Conservation (phyloP, 148 eudicot species). For the Diospyros kaki region DNA sequence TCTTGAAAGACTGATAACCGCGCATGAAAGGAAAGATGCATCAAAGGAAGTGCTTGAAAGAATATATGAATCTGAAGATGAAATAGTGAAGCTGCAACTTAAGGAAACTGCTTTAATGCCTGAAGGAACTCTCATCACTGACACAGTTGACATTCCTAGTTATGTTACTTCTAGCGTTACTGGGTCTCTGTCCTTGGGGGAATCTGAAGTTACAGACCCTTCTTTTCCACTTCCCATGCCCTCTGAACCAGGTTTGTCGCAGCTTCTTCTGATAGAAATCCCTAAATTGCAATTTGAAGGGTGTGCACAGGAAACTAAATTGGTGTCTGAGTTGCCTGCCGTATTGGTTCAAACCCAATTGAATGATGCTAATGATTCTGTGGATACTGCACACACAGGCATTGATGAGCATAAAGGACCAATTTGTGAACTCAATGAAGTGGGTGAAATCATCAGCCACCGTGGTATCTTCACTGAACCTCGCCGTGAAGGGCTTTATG, state of each 20-base stretch:
- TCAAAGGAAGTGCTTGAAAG: conserved; percentile 26
- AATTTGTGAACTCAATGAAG: conserved; percentile 20
- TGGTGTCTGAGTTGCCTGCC: conserved; percentile 19
- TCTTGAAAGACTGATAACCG: conserved; percentile 19
- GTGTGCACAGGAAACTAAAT: conserved; percentile 28
- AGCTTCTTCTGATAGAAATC: conserved; percentile 19
- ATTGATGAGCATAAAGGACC: conserved; percentile 19
- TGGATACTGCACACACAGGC: conserved; percentile 9
- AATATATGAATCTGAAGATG: conserved; percentile 12
- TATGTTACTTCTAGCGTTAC: conserved; percentile 20
- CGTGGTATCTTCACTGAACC: conserved; percentile 21
- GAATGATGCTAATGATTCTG: conserved; percentile 24
- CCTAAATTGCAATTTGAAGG: conserved; percentile 15
- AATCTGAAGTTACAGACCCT: conserved; percentile 20
- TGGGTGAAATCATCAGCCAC: conserved; percentile 20
- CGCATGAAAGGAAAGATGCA: conserved; percentile 13
- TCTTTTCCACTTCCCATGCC: conserved; percentile 21
- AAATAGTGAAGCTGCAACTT: conserved; percentile 13
- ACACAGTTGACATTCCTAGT: conserved; percentile 17
- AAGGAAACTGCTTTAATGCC: conserved; percentile 23
- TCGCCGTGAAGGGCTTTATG: conserved; percentile 50
- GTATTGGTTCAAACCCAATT: conserved; percentile 19
- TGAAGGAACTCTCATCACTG: conserved; percentile 23
- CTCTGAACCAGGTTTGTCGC: conserved; percentile 23
- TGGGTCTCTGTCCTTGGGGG: conserved; percentile 18